phyloP scores from a whole-genome alignment of 139 green algal genomes.

The Edaphochlamys debaryana region DNA sequence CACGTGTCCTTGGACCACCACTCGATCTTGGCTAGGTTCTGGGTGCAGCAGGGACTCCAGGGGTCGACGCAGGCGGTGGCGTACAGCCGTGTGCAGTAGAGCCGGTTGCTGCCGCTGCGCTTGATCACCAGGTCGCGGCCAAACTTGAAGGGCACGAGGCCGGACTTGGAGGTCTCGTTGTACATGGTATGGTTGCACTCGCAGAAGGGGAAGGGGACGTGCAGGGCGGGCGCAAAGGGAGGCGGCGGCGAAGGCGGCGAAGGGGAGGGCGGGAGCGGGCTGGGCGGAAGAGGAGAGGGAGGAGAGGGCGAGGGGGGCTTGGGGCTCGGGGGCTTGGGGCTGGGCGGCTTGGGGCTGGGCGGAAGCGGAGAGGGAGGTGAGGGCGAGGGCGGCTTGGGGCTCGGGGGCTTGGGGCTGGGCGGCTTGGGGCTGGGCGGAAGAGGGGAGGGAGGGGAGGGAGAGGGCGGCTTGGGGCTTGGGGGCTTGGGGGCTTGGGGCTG shows the following conservation, averaged over 20 bases:
- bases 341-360: background rate
- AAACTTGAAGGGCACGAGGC: background rate
- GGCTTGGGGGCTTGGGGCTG: background rate
- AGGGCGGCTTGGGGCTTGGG: too few relatives aligned
- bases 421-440: background rate
- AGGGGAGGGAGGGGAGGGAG: background rate
- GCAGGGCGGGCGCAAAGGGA: background rate
- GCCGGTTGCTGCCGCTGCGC: background rate
- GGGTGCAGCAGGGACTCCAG: background rate
- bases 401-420: background rate
- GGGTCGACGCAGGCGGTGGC: background rate
- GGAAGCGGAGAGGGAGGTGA: too few relatives aligned
- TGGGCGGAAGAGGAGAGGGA: background rate
- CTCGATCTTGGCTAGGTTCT: background rate
- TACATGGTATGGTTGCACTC: background rate
- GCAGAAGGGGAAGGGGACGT: background rate
- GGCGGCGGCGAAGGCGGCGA: background rate
- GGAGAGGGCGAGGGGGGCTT: background rate
- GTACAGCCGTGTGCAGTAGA: background rate
- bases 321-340: background rate
- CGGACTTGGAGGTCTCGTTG: too few relatives aligned
- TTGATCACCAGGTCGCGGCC: background rate
- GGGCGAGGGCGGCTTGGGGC: too few relatives aligned
- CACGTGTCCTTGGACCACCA: background rate
- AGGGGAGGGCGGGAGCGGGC: background rate